These are phyloP conservation scores for Chytriomyces confervae DNA, from an alignment of 192 early-diverging fungal species.

Conservation along the genomic window DNA sequence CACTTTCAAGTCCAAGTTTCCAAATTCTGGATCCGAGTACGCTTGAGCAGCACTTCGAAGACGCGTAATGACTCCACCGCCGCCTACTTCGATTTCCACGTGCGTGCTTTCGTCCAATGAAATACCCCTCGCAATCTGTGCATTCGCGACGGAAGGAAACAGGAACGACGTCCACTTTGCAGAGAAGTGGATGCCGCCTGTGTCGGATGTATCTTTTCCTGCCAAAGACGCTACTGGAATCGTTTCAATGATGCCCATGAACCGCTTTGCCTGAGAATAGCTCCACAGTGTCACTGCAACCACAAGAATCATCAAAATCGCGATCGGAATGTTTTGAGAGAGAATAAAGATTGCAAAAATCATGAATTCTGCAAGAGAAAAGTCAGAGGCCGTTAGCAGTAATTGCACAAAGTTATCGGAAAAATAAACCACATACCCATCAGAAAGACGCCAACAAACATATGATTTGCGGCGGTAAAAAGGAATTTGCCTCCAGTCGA, in stretches of 20 bases:
- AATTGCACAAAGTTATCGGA: no score
- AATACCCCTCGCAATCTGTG: no score
- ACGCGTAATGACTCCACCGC: neutral
- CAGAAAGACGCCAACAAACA: constrained; percentile 60
- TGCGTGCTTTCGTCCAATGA: no score
- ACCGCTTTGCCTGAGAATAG: constrained; percentile 61
- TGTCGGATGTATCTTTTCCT: neutral
- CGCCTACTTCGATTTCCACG: no score
- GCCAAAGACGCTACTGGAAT: constrained; percentile 31
- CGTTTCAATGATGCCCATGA: constrained; percentile 56
- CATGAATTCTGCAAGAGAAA: constrained; percentile 55
- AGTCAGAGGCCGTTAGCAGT: neutral
- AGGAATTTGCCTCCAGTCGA: constrained; percentile 49
- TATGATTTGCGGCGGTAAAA: constrained; percentile 43
- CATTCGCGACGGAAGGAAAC: neutral
- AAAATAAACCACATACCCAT: constrained; percentile 28
- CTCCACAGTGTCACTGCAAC: constrained; percentile 56
- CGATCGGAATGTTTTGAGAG: constrained; percentile 52
- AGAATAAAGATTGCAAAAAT: constrained; percentile 76
- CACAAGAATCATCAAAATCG: constrained; percentile 48
- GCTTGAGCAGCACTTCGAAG: neutral
- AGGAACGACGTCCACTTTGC: neutral
- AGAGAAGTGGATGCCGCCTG: neutral
- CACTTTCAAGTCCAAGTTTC: neutral
- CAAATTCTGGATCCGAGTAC: neutral